Evolutionary conservation across 805 yeast genomes (phyloP).

Genomic region (Ascoidea asiatica): DNA sequence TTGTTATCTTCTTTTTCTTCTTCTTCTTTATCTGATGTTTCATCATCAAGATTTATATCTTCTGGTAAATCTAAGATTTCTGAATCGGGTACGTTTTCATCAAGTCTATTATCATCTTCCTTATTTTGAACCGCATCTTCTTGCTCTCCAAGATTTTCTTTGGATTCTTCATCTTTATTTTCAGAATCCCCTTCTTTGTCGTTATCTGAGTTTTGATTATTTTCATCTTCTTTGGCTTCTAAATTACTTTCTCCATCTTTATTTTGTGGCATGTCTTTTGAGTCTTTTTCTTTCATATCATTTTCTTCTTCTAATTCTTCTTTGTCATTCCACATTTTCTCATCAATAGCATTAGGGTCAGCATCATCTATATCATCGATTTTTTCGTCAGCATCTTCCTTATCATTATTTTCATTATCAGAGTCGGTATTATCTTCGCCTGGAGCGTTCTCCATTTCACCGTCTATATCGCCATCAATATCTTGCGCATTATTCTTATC

Average conservation of each 20-base stretch:
- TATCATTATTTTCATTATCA: slow-evolving; percentile 27
- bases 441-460: slow-evolving; percentile 70
- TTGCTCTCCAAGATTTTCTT: slow-evolving; percentile 29
- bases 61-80: slow-evolving; percentile 89
- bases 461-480: slow-evolving; percentile 96
- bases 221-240: slow-evolving; percentile 26
- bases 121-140: slow-evolving; percentile 41
- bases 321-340: slow-evolving; percentile 96
- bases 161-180: slow-evolving; percentile 19
- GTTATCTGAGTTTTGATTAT: slow-evolving; percentile 26
- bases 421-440: slow-evolving; percentile 48
- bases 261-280: slow-evolving; percentile 54
- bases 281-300: slow-evolving; percentile 66
- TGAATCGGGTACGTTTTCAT: slow-evolving; percentile 63
- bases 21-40: slow-evolving; percentile 41
- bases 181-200: slow-evolving; percentile 20
- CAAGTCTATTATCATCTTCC: slow-evolving; percentile 59
- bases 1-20: slow-evolving; percentile 27
- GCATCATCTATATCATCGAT: slow-evolving; percentile 78
- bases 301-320: slow-evolving; percentile 70
- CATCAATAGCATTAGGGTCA: slow-evolving; percentile 92
- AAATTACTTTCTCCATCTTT: slow-evolving; percentile 40
- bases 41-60: slow-evolving; percentile 81
- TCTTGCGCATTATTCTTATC: slow-evolving; percentile 83
- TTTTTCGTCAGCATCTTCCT: slow-evolving; percentile 68